phyloP scores from a whole-genome alignment of 352 stramenopile species.

The Globisporangium yorkense region DNA sequence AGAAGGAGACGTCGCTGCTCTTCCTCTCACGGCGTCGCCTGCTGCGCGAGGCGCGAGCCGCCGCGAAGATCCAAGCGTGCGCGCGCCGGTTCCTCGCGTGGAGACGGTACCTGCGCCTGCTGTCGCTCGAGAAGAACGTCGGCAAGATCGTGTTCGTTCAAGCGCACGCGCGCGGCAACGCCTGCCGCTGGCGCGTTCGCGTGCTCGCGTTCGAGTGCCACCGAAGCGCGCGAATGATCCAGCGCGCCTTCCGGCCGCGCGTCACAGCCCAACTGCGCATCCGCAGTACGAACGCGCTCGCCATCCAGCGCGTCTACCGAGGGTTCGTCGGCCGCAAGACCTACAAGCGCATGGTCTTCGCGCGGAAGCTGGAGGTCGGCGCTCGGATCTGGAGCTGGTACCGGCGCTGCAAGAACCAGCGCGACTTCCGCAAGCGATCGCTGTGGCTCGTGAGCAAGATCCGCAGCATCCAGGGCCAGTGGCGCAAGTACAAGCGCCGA shows the following conservation, averaged over 20 bases:
- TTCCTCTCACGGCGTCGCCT: constrained; percentile 36
- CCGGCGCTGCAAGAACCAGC: constrained; percentile 30
- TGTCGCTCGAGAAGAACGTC: constrained; percentile 34
- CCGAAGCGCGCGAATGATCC: constrained; percentile 32
- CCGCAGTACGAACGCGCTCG: constrained; percentile 19
- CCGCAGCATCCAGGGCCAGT: constrained; percentile 50
- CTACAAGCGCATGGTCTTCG: constrained; percentile 15
- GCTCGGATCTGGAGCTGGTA: constrained; percentile 47
- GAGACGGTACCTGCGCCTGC: constrained; percentile 33
- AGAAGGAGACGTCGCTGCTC: constrained; percentile 27
- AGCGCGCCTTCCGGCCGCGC: constrained; percentile 34
- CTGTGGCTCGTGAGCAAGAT: constrained; percentile 49
- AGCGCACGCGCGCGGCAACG: constrained; percentile 36
- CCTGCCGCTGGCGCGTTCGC: constrained; percentile 22
- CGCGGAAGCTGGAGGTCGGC: constrained; percentile 14
- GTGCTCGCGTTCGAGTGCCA: constrained; percentile 19
- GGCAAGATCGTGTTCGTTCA: constrained; percentile 36
- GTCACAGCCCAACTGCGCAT: constrained; percentile 21
- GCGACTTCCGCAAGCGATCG: constrained; percentile 25
- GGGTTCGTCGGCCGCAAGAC: constrained; percentile 22
- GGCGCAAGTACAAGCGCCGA: constrained; percentile 34
- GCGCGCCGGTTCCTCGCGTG: constrained; percentile 39
- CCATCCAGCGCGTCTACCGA: constrained; percentile 53
- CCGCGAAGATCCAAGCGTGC: constrained; percentile 47
- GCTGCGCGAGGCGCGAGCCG: constrained; percentile 31